A percentile compares a stretch with the other conserved stretches of the same genome.
Conservation (phyloP, 441 rosid species). For the Eruca vesicaria region DNA sequence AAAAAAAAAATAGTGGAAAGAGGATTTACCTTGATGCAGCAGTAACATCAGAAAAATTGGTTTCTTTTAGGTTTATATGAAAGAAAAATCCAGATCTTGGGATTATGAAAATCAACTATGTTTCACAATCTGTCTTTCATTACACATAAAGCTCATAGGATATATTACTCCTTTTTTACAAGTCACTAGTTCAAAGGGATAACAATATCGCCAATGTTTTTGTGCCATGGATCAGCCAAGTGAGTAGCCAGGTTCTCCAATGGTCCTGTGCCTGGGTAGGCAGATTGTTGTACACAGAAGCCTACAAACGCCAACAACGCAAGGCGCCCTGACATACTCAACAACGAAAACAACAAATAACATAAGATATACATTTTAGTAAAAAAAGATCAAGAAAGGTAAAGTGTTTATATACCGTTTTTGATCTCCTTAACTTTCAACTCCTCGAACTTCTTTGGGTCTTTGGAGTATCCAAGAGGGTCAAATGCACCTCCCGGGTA, state of each 20-base stretch:
- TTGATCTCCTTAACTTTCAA: conserved; percentile 56
- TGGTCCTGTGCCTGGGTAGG: conserved; percentile 96
- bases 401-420: conserved; percentile 27
- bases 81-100: no score
- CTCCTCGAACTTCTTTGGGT: conserved; percentile 88
- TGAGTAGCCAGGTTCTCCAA: conserved; percentile 95
- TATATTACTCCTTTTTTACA: conserved; percentile 29
- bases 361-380: conserved; percentile 1
- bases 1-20: no score
- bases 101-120: no score
- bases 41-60: no score
- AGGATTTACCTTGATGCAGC: no score
- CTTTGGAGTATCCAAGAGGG: conserved; percentile 96
- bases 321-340: conserved; percentile 59
- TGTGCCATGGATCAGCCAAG: conserved; percentile 99
- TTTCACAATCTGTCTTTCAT: conserved; percentile 30
- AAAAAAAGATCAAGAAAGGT: neutral
- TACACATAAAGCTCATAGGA: conserved; percentile 33
- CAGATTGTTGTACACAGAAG: conserved; percentile 91
- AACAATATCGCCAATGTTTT: conserved; percentile 76
- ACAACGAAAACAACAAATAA: neutral
- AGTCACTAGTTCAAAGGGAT: conserved; percentile 53
- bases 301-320: conserved; percentile 95
- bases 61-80: no score
- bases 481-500: conserved; percentile 99